Conservation (phyloP, 768 basidiomycete species). For the Dictyophora rubrovolvata region DNA sequence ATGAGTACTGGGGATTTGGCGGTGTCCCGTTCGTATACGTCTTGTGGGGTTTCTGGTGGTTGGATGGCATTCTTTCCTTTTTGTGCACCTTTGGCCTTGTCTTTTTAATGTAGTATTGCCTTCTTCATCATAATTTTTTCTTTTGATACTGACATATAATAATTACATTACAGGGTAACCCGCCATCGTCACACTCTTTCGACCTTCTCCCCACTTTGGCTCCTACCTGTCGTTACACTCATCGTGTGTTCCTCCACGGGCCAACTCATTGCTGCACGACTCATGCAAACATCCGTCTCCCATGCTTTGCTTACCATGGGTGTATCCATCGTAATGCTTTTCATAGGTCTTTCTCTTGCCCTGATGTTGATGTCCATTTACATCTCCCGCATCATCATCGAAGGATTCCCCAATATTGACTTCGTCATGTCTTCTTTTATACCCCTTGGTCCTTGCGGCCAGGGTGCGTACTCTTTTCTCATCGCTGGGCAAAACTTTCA, state of each 20-base stretch:
- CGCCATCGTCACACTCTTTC: slow-evolving; percentile 31
- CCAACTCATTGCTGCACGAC: slow-evolving; percentile 31
- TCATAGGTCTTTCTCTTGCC: slow-evolving; percentile 37
- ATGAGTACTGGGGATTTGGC: not conserved
- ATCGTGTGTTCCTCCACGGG: slow-evolving; percentile 46
- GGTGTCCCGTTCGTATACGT: slow-evolving; percentile 7
- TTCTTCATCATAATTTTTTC: not conserved
- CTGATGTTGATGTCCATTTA: slow-evolving; percentile 41
- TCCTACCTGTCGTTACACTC: slow-evolving; percentile 42
- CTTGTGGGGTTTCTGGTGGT: slow-evolving; percentile 1
- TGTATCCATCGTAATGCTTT: slow-evolving; percentile 33
- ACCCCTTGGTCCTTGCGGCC: slow-evolving; percentile 43
- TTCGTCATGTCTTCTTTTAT: slow-evolving; percentile 36
- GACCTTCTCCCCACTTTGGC: slow-evolving; percentile 36
- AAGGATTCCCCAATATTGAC: slow-evolving; percentile 30
- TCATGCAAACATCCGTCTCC: slow-evolving; percentile 26
- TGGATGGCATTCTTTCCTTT: not conserved
- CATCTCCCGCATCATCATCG: slow-evolving; percentile 32
- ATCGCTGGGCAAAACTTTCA: slow-evolving; percentile 30
- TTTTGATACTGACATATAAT: not conserved
- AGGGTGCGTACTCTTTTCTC: slow-evolving; percentile 37
- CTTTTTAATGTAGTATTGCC: not conserved
- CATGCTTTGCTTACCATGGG: slow-evolving; percentile 33
- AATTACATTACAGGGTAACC: slow-evolving; percentile 26
- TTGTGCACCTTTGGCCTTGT: slow-evolving; percentile 4